Evolutionary conservation across 345 rosid genomes (phyloP).

Genomic region (Combretum micranthum): DNA sequence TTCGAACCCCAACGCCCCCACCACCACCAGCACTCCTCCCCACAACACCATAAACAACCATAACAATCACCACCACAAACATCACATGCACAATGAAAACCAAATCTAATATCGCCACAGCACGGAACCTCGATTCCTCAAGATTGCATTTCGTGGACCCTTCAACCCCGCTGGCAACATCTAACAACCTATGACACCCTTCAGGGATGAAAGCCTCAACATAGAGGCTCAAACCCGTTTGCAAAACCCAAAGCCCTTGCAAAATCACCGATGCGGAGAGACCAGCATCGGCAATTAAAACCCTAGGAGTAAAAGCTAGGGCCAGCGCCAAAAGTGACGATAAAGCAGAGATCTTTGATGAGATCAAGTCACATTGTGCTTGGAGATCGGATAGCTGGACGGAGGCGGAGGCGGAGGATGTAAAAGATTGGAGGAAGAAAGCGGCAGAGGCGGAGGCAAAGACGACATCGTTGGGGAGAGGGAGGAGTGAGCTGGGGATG

Average conservation of each 20-base stretch:
- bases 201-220: slow-evolving; percentile 87
- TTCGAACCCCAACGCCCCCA: slow-evolving; percentile 38
- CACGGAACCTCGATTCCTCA: slow-evolving; percentile 67
- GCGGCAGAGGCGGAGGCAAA: slow-evolving; percentile 73
- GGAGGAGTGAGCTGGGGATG: slow-evolving; percentile 51
- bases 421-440: slow-evolving; percentile 66
- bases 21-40: slow-evolving; percentile 45
- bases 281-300: slow-evolving; percentile 68
- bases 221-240: slow-evolving; percentile 79
- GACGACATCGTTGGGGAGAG: slow-evolving; percentile 71
- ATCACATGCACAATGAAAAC: slow-evolving; percentile 62
- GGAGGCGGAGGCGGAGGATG: slow-evolving; percentile 52
- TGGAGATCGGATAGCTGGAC: slow-evolving; percentile 80
- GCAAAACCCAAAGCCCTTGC: slow-evolving; percentile 85
- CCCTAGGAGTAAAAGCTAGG: slow-evolving; percentile 59
- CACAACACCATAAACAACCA: slow-evolving; percentile 46
- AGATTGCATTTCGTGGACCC: slow-evolving; percentile 83
- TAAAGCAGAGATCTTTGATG: slow-evolving; percentile 55
- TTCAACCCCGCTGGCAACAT: slow-evolving; percentile 67
- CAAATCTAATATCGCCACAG: slow-evolving; percentile 80
- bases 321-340: slow-evolving; percentile 53
- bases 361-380: slow-evolving; percentile 67
- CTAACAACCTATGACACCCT: slow-evolving; percentile 74
- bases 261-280: slow-evolving; percentile 61
- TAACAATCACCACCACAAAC: slow-evolving; percentile 45